A percentile compares a stretch with the other conserved stretches of the same genome.
These are phyloP conservation scores for Achaetomium macrosporum DNA, from an alignment of 2,329 filamentous ascomycete genomes.

Conservation along the genomic window DNA sequence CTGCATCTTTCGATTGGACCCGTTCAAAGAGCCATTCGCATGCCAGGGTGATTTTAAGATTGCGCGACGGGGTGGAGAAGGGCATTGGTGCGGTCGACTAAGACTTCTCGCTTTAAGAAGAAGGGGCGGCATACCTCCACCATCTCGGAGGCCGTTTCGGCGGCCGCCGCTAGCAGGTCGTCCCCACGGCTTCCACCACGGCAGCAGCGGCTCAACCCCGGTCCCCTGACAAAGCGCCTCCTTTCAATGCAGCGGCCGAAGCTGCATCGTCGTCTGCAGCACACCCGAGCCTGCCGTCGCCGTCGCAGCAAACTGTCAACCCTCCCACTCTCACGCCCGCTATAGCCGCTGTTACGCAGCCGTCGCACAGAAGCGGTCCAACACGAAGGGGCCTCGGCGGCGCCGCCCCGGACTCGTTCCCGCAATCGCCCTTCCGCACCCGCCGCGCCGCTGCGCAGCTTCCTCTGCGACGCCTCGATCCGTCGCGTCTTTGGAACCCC, in stretches of 20 bases:
- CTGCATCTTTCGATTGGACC: too few species aligned
- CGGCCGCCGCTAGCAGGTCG: conserved; percentile 38
- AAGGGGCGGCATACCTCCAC: conserved; percentile 10
- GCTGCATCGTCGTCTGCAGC: conserved; percentile 13
- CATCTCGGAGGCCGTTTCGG: conserved; percentile 39
- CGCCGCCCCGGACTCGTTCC: conserved; percentile 25
- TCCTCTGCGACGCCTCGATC: conserved; percentile 37
- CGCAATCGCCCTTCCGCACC: conserved; percentile 41
- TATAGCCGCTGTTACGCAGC: conserved; percentile 16
- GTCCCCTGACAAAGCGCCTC: conserved; percentile 21
- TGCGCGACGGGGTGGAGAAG: neutral
- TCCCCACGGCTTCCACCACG: conserved; percentile 46
- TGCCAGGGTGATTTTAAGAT: too few species aligned
- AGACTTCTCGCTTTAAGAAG: neutral
- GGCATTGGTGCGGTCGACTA: too few species aligned
- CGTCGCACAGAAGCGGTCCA: conserved; percentile 21
- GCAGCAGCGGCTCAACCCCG: conserved; percentile 22
- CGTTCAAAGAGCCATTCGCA: too few species aligned
- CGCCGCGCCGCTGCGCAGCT: conserved; percentile 31
- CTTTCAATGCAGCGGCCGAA: conserved; percentile 27
- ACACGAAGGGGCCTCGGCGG: conserved; percentile 21
- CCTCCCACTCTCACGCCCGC: conserved; percentile 24
- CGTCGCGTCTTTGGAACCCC: conserved; percentile 55
- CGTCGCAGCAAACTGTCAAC: conserved; percentile 31
- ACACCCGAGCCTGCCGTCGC: conserved; percentile 27